Evolutionary conservation across 2,329 filamentous ascomycete species (phyloP), one percentile per base, ranked within the genome.

Genomic region (Orbilia oligospora): DNA sequence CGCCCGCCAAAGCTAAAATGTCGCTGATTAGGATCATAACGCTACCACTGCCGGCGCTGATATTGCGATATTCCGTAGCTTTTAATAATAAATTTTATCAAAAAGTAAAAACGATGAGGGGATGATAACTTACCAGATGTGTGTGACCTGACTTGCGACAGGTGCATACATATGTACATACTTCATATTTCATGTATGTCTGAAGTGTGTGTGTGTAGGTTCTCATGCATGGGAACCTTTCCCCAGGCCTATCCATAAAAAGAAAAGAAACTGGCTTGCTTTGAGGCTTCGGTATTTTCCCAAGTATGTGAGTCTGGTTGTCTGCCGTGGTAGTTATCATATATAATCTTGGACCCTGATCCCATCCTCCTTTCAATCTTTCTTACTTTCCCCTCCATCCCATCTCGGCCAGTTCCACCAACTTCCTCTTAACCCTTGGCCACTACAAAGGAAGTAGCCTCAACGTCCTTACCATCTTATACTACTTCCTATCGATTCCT

Each of bases 261-360:
- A 24, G 51, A 71, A 77, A 77, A 1, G 18, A 65, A 56, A 44
- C 20, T 55, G 46, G 18, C 61, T 48, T 49, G 24, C 46, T 73
- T 72, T 69, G 46, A 61, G 72, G 65, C 58, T 76, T 71, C 58
- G 72, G 72, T 66, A 71, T 76, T 76, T 56, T 33, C 51, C 72
- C 46, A 51, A 49, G 66, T 49, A 36, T 70, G 24, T 56, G 48
- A 56, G 33, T 27, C 33, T 49, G 56, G 58, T 63, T 77, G 56
- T 56, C 49, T 5, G 61, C 67, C 30, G 46, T 44, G 41, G 51
- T 63, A 20, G 48, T 48, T 27, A 61, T 68, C 30, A 65, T 77
- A 77, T 77, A 77, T 77, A 77, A 77, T 71, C 61, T 41, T n/a
- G 61, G 73, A 68, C 73, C 67, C 73, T 77, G 67, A 77, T 77